A percentile compares a stretch with the other conserved stretches of the same genome.
Conservation (phyloP, 441 rosid genomes). For the Sinapis alba region DNA sequence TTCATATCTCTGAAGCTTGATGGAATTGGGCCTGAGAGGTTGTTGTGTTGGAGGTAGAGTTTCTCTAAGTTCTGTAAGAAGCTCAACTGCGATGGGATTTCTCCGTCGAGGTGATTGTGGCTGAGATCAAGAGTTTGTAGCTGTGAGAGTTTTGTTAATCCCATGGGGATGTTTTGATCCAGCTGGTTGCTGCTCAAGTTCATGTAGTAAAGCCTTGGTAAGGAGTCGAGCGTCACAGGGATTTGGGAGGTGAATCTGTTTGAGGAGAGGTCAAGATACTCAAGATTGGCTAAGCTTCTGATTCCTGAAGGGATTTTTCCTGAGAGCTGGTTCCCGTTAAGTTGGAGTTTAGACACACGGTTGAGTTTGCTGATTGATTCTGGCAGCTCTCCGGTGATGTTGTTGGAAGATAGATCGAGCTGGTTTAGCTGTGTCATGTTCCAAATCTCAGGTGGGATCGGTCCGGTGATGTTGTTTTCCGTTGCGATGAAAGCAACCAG, state of each 20-base stretch:
- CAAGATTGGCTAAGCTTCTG: constrained; percentile 23
- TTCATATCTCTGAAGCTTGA: constrained; percentile 11
- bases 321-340: constrained; percentile 38
- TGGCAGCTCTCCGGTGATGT: constrained; percentile 40
- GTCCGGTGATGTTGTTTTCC: constrained; percentile 39
- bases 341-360: constrained; percentile 32
- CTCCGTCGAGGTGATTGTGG: constrained; percentile 38
- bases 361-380: constrained; percentile 37
- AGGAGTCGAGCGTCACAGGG: constrained; percentile 39
- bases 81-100: constrained; percentile 34
- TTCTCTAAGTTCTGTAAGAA: constrained; percentile 33
- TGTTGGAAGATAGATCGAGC: constrained; percentile 40
- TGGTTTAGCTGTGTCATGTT: constrained; percentile 37
- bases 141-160: constrained; percentile 38
- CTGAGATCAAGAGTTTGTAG: constrained; percentile 38
- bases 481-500: constrained; percentile 41
- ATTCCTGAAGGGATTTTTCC: constrained; percentile 43
- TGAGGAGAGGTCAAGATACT: constrained; percentile 41
- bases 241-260: constrained; percentile 41
- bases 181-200: constrained; percentile 46
- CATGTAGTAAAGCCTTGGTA: constrained; percentile 39
- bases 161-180: constrained; percentile 33
- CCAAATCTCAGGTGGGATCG: constrained; percentile 43
- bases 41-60: constrained; percentile 43
- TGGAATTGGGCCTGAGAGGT: constrained; percentile 40